These are phyloP conservation scores for Cercospora sp. DNA, from an alignment of 2,329 filamentous ascomycete genomes.

Conservation along the genomic window DNA sequence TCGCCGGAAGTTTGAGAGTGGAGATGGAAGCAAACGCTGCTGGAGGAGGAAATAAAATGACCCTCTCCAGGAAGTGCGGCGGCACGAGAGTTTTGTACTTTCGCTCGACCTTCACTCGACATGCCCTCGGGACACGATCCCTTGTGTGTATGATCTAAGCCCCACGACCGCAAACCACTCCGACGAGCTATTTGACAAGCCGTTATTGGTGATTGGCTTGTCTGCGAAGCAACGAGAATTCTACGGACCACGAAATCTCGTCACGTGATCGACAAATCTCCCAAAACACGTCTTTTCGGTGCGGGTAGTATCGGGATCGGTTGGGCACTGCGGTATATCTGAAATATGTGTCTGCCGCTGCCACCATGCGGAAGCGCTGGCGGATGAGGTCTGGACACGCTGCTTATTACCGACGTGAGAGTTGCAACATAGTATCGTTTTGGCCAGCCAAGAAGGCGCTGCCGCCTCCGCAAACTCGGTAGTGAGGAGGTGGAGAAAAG, in stretches of 20 bases:
- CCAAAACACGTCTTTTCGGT: neutral
- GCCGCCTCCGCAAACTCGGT: neutral
- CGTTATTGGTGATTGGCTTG: slow-evolving; percentile 12
- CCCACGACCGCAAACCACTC: slow-evolving; percentile 15
- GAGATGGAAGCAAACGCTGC: neutral
- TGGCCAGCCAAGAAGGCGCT: neutral
- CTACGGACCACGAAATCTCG: neutral
- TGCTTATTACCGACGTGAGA: neutral
- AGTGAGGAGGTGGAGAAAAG: neutral
- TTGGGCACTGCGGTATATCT: slow-evolving; percentile 1
- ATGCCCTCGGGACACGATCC: slow-evolving; percentile 18
- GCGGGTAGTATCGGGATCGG: neutral
- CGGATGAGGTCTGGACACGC: neutral
- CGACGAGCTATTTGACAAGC: slow-evolving; percentile 16
- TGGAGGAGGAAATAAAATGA: neutral
- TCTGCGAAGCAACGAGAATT: slow-evolving; percentile 1
- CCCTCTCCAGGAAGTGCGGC: neutral
- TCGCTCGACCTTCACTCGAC: slow-evolving; percentile 11
- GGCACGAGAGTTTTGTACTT: slow-evolving; percentile 15
- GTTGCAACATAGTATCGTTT: neutral
- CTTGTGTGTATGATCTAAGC: slow-evolving; percentile 13
- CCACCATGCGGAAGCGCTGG: neutral
- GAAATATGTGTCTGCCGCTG: neutral
- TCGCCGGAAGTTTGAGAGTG: neutral
- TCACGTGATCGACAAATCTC: neutral